Evolutionary conservation across 148 eudicot genomes (phyloP), one percentile per base, ranked within the genome.

Genomic region (Camellia granthamiana): DNA sequence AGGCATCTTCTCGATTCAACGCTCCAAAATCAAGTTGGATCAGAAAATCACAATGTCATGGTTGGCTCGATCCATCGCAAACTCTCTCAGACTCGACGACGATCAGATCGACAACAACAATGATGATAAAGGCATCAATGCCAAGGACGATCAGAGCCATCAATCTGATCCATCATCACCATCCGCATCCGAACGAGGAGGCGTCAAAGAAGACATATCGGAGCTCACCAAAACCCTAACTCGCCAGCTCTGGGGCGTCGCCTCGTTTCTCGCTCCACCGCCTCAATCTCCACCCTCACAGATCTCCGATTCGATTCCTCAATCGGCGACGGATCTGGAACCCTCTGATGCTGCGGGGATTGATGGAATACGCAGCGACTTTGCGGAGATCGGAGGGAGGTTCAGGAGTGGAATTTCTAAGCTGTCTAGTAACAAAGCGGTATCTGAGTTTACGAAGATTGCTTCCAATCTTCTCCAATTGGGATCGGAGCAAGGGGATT

Each of bases 201-300:
- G 99, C 78, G 98, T 96, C 46, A 93, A 92, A 84, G 98, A 93
- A 49, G 99, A 96, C 81, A 87, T 96, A 54, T 88, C 97, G 12
- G 98, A 96, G 79, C 72, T 96, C 72, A 92, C 92, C 72, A 83
- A 92, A 78, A 90, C 98, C 85, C 90, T 96, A 55, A 84, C 90
- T 66, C 94, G 92, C 63, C 93, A 93, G 52, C 86, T 96, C 69
- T 90, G 97, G 95, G 95, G 92, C 81, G 94, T 92, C 63, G 97
- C 99, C 51, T 89, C 97, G 0, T 90, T 96, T 54, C 93, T 96
- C 78, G 95, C 97, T 7, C 99, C 98, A 38, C 97, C 97, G 0
- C 92, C 98, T 6, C 83, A 49, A 2, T 49, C 61, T 75, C 75
- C 68, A 11, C 7, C 75, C 16, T 7, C 75, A 2, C 73, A 75